Evolutionary conservation across 345 rosid species (phyloP).

Genomic region (Raphanus raphanistrum): DNA sequence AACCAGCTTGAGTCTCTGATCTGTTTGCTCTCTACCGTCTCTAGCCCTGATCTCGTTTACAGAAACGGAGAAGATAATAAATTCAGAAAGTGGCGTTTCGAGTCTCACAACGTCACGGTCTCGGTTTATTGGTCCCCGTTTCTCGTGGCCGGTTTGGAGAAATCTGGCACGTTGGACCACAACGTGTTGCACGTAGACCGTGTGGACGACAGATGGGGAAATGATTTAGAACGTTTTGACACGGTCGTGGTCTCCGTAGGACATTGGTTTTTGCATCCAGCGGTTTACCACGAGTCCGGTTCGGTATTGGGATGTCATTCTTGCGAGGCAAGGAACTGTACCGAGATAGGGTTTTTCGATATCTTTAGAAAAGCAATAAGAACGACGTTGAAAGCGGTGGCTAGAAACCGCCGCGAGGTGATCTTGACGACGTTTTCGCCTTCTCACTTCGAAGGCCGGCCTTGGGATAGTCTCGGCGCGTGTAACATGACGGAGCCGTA

Average conservation of each 20-base stretch:
- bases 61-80: slow-evolving; percentile 61
- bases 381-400: slow-evolving; percentile 58
- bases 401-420: slow-evolving; percentile 42
- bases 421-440: slow-evolving; percentile 81
- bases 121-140: slow-evolving; percentile 97
- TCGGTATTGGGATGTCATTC: slow-evolving; percentile 79
- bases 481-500: slow-evolving; percentile 79
- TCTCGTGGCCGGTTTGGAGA: slow-evolving; percentile 80
- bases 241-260: slow-evolving; percentile 72
- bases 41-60: slow-evolving; percentile 60
- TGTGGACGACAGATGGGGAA: slow-evolving; percentile 81
- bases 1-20: slow-evolving; percentile 91
- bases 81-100: slow-evolving; percentile 76
- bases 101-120: slow-evolving; percentile 52
- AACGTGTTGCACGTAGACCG: slow-evolving; percentile 64
- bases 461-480: slow-evolving; percentile 88
- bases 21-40: slow-evolving; percentile 66
- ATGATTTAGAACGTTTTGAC: slow-evolving; percentile 58
- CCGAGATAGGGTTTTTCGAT: slow-evolving; percentile 79
- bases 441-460: slow-evolving; percentile 85
- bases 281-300: slow-evolving; percentile 70
- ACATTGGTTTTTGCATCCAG: slow-evolving; percentile 93
- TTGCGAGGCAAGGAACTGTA: slow-evolving; percentile 67
- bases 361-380: slow-evolving; percentile 68
- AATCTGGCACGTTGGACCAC: slow-evolving; percentile 70